Conservation (phyloP, 208 protist genomes). For the Acanthamoeba castellanii region DNA sequence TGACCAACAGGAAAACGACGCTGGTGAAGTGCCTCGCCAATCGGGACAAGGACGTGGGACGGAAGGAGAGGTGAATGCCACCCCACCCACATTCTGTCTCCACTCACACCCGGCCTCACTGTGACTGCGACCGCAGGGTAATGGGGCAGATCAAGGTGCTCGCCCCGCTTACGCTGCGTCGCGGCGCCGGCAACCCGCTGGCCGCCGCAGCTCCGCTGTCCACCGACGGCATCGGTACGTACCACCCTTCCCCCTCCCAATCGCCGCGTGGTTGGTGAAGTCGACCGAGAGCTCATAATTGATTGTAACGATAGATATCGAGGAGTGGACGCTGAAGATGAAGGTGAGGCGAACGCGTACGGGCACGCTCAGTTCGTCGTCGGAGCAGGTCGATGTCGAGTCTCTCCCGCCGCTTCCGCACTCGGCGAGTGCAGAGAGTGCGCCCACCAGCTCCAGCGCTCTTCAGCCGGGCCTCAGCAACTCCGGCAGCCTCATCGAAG, state of each 20-base stretch:
- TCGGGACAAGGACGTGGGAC: background rate
- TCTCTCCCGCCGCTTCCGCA: background rate
- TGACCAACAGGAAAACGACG: background rate
- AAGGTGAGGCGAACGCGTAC: background rate
- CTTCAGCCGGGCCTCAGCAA: background rate
- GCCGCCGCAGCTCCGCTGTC: background rate
- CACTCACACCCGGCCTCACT: background rate
- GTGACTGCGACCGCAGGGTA: background rate
- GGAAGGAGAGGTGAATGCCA: background rate
- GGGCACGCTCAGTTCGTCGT: slow-evolving; percentile 31
- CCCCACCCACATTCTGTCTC: too few species aligned
- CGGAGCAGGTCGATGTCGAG: background rate
- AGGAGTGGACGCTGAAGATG: slow-evolving; percentile 38
- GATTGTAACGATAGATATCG: background rate
- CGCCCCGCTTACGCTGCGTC: background rate
- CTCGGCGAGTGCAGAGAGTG: background rate
- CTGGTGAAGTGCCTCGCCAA: slow-evolving; percentile 24
- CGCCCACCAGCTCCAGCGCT: background rate
- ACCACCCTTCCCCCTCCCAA: background rate
- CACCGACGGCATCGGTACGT: slow-evolving; percentile 43
- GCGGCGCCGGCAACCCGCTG: background rate
- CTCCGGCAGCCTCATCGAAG: background rate
- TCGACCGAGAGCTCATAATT: background rate
- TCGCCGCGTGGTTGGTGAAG: background rate
- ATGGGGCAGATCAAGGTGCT: slow-evolving; percentile 59